Evolutionary conservation across 768 basidiomycete species (phyloP).

Genomic region (Pleurotus eryngii): DNA sequence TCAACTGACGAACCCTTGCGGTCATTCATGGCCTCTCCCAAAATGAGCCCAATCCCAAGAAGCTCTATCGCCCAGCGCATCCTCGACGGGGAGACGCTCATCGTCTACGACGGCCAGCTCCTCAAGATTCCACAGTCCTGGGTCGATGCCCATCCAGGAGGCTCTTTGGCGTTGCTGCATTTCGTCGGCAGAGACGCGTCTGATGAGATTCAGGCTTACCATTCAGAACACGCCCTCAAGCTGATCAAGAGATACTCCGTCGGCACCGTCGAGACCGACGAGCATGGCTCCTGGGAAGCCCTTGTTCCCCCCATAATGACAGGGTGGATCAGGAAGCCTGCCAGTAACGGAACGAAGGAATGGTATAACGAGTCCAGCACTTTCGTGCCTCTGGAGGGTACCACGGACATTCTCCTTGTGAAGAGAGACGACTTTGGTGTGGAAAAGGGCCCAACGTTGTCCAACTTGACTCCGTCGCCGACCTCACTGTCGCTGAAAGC

Average conservation of each 20-base stretch:
- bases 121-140: constrained; percentile 68
- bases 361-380: constrained; percentile 68
- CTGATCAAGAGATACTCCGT: constrained; percentile 64
- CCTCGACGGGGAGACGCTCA: constrained; percentile 68
- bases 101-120: constrained; percentile 67
- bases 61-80: constrained; percentile 67
- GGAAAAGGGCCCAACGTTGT: constrained; percentile 33
- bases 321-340: constrained; percentile 67
- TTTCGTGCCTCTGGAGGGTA: constrained; percentile 28
- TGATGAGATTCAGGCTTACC: constrained; percentile 93
- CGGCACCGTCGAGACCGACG: constrained; percentile 61
- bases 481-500: constrained; percentile 50
- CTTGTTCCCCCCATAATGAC: constrained; percentile 83
- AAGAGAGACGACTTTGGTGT: constrained; percentile 29
- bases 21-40: no score
- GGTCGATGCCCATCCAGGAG: constrained; percentile 90
- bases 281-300: constrained; percentile 60
- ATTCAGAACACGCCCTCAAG: constrained; percentile 54
- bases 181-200: constrained; percentile 94
- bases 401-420: constrained; percentile 63
- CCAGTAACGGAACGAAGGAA: constrained; percentile 32
- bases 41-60: constrained; percentile 17
- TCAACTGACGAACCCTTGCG: no score
- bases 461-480: constrained; percentile 50
- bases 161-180: constrained; percentile 84